Evolutionary conservation across 2,329 filamentous ascomycete species (phyloP), one percentile per base, ranked within the genome.

Genomic region (Sordariomycetes sp.): DNA sequence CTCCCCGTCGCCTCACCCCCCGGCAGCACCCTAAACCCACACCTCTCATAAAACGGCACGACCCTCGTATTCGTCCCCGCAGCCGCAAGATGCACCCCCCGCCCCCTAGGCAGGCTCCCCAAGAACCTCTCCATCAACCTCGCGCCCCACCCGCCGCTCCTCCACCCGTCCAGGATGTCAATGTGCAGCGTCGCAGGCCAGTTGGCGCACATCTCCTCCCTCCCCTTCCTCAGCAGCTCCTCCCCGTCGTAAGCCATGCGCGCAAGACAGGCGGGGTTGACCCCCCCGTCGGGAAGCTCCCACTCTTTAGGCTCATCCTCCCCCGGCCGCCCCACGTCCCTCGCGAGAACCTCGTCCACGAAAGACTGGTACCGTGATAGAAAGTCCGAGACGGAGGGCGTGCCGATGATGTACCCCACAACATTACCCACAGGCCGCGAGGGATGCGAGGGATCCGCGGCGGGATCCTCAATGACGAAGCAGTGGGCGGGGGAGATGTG

Each of bases 361-460:
- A 76, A 78, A 7, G 63, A 61, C 3, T 60, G 61, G 66, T 77
- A 78, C 1, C 59, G 64, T 1, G 60, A 62, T 17, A 67, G 65
- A 54, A 78, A 70, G 61, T 68, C 65, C 53, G 67, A 59, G 20
- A 76, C 69, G 65, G 76, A 71, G 10, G 76, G 67, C 53, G 67
- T 69, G 56, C 74, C 74, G 64, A 78, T 72, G 60, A 75, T 74
- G 66, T 79, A 79, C n/a, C 76, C 76, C 36, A 77, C 75, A 1
- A 68, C 71, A 8, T 53, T 60, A 2, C 74, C 39, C n/a, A 53
- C 34, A 3, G 52, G 28, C 1, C 17, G 15, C 2, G 52, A 53
- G n/a, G 45, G 45, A 20, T 50, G 45, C 20, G 45, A 24, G 20
- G 45, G 45, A 1, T 5, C 5, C 6, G 45, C 76, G 3, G 61